A percentile compares a stretch with the other conserved stretches of the same genome.
These are phyloP conservation scores for Gossypium arboreum DNA, from an alignment of 345 rosid species.

Conservation along the genomic window DNA sequence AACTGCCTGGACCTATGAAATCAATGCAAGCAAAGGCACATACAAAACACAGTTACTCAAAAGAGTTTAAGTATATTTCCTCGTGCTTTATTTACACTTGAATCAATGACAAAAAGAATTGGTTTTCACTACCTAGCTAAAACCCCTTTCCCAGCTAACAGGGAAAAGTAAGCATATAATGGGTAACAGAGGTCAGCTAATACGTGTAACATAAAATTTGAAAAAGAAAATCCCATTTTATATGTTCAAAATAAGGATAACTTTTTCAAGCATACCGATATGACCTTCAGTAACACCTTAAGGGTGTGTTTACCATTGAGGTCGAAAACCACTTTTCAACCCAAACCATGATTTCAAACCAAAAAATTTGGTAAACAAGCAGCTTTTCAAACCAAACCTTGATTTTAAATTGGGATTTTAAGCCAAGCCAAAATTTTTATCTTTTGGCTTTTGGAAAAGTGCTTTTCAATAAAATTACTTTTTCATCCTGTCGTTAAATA, in stretches of 20 bases:
- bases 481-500: no score
- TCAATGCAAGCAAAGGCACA: conserved; percentile 10
- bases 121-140: neutral
- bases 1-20: conserved; percentile 44
- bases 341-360: no score
- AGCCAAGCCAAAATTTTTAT: no score
- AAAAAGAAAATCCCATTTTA: neutral
- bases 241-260: neutral
- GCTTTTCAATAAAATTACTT: no score
- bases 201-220: neutral
- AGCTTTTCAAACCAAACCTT: no score
- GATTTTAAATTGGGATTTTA: no score
- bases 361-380: no score
- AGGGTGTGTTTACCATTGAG: neutral
- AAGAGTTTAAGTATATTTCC: neutral
- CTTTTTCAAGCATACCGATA: neutral
- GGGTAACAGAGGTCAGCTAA: neutral
- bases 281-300: neutral
- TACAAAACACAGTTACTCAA: neutral
- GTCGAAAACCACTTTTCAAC: no score
- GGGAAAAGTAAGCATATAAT: neutral
- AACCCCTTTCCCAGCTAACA: neutral
- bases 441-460: no score
- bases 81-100: neutral
- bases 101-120: neutral